Evolutionary conservation across 2,329 filamentous ascomycete genomes (phyloP).

Genomic region (Diaporthe helianthi): DNA sequence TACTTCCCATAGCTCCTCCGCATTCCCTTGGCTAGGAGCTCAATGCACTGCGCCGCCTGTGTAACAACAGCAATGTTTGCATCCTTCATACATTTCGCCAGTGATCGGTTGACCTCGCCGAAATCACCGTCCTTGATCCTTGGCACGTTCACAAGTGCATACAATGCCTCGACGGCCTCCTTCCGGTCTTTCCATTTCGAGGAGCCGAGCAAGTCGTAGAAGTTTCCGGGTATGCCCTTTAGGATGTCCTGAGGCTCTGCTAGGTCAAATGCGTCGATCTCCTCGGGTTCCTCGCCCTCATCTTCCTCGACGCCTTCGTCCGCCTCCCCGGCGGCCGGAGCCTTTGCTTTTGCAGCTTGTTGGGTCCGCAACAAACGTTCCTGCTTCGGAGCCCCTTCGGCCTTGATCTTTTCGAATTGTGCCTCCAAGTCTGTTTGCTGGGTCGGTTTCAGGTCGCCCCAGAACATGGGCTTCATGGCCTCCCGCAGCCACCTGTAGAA

Average conservation of each 20-base stretch:
- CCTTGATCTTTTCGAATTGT: slow-evolving; percentile 91
- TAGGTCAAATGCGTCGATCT: slow-evolving; percentile 82
- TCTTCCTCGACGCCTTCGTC: slow-evolving; percentile 65
- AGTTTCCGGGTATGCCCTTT: slow-evolving; percentile 80
- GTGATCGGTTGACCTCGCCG: slow-evolving; percentile 78
- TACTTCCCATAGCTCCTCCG: slow-evolving; percentile 82
- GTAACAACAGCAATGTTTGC: slow-evolving; percentile 96
- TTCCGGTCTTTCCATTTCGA: slow-evolving; percentile 99
- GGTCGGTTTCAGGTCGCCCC: slow-evolving; percentile 92
- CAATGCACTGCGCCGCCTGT: slow-evolving; percentile 90
- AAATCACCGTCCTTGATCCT: slow-evolving; percentile 92
- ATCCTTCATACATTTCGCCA: slow-evolving; percentile 98
- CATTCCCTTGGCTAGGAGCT: slow-evolving; percentile 85
- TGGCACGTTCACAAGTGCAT: slow-evolving; percentile 79
- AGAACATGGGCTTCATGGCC: slow-evolving; percentile 98
- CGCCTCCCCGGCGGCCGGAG: slow-evolving; percentile 65
- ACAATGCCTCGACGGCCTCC: slow-evolving; percentile 86
- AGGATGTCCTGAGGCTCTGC: slow-evolving; percentile 88
- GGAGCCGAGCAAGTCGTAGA: slow-evolving; percentile 83
- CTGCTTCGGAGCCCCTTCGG: slow-evolving; percentile 86
- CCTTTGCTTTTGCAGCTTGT: slow-evolving; percentile 80
- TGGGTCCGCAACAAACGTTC: slow-evolving; percentile 88
- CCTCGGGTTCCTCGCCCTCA: slow-evolving; percentile 67
- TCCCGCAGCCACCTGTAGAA: slow-evolving; percentile 97
- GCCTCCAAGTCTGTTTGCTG: slow-evolving; percentile 95